These are phyloP conservation scores for Podospora australis DNA, from an alignment of 495 filamentous ascomycete species.

Conservation along the genomic window DNA sequence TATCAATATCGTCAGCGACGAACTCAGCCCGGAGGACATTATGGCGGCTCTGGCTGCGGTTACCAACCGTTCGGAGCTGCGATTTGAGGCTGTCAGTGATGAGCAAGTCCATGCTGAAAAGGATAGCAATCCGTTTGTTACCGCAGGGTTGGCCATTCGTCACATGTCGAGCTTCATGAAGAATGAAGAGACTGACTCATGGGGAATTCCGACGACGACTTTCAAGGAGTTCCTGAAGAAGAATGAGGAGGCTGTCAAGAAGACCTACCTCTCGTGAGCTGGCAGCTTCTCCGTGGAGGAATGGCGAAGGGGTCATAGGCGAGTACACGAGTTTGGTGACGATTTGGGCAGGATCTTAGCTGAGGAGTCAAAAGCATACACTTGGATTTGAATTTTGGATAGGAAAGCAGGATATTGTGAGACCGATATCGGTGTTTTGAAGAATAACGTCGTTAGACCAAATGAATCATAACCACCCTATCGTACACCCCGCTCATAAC, in stretches of 20 bases:
- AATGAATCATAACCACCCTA: too few relatives aligned
- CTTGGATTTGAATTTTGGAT: too few relatives aligned
- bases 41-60: slow-evolving; percentile 25
- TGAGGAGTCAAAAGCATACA: too few relatives aligned
- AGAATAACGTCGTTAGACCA: too few relatives aligned
- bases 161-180: slow-evolving; percentile 30
- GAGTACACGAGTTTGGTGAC: too few relatives aligned
- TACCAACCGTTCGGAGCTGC: slow-evolving; percentile 29
- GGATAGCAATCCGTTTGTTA: slow-evolving; percentile 20
- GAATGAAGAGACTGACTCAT: slow-evolving; percentile 30
- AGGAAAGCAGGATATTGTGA: too few relatives aligned
- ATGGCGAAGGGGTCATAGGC: too few relatives aligned
- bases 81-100: slow-evolving; percentile 30
- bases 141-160: slow-evolving; percentile 13
- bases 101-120: slow-evolving; percentile 31
- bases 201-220: slow-evolving; percentile 22
- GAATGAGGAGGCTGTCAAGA: slow-evolving; percentile 25
- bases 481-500: background rate
- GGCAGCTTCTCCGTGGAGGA: background rate
- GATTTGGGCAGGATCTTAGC: too few relatives aligned
- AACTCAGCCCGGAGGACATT: slow-evolving; percentile 25
- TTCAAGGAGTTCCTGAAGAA: slow-evolving; percentile 35
- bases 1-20: slow-evolving; percentile 36
- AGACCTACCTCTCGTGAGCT: slow-evolving; percentile 16
- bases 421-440: too few relatives aligned